Percentiles rank a stretch among this genome's conserved stretches.
Conservation (phyloP, 257 asterid species). For the Ballota nigra region DNA sequence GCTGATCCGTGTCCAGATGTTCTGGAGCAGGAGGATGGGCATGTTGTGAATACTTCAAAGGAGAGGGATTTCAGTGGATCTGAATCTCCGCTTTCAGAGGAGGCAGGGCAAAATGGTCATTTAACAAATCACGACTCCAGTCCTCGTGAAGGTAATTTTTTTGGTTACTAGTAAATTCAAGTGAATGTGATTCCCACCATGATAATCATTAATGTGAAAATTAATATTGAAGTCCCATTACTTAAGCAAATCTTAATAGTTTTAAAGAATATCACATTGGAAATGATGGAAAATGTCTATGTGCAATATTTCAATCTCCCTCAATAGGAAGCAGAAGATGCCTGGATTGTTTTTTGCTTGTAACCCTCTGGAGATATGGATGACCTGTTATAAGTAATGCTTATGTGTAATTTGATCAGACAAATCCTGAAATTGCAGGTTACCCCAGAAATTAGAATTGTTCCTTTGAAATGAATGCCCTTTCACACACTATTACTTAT, state of each 20-base stretch:
- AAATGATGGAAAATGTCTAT: constrained; percentile 3
- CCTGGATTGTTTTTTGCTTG: not conserved
- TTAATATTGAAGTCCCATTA: not conserved
- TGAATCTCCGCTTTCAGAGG: constrained; percentile 75
- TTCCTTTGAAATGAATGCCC: not conserved
- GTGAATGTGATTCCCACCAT: constrained; percentile 8
- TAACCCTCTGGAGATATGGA: not conserved
- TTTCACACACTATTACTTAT: not conserved
- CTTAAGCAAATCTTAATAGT: not conserved
- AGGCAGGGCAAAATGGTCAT: constrained; percentile 70
- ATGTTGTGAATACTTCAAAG: constrained; percentile 54
- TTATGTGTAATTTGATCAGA: not conserved
- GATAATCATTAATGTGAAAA: constrained; percentile 9
- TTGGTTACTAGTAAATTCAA: constrained; percentile 14
- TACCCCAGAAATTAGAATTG: not conserved
- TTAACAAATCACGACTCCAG: constrained; percentile 57
- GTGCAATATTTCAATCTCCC: not conserved
- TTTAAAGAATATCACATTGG: not conserved
- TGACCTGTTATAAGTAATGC: not conserved
- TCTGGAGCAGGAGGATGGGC: constrained; percentile 65
- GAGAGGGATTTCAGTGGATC: constrained; percentile 66
- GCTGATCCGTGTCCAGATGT: constrained; percentile 72
- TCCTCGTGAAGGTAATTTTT: constrained; percentile 62
- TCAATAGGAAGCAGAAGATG: not conserved
- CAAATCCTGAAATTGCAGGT: not conserved